These are phyloP conservation scores for Xanthoconium separans DNA, from an alignment of 1,284 basidiomycete species.

Conservation along the genomic window DNA sequence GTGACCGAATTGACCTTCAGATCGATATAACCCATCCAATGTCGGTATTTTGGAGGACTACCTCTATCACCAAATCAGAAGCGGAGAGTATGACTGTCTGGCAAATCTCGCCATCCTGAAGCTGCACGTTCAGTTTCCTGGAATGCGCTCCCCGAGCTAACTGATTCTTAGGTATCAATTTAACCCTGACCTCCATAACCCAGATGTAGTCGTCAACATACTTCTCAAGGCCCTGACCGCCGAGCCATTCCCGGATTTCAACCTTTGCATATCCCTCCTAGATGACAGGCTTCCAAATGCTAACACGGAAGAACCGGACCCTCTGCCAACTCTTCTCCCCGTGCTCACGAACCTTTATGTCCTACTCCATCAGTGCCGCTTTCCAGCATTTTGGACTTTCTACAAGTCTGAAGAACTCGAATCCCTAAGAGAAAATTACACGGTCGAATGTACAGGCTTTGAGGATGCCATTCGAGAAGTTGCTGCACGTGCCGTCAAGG, in stretches of 20 bases:
- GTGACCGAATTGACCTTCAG: conserved; percentile 40
- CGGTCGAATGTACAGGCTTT: conserved; percentile 78
- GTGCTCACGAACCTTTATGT: conserved; percentile 72
- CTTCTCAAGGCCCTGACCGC: conserved; percentile 88
- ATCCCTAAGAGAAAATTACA: conserved; percentile 79
- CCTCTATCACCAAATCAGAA: conserved; percentile 87
- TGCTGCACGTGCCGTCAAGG: conserved; percentile 73
- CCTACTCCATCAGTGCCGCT: conserved; percentile 84
- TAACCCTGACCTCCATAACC: conserved; percentile 91
- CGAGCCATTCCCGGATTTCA: conserved; percentile 87
- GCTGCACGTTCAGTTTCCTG: conserved; percentile 47
- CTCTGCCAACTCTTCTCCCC: conserved; percentile 73
- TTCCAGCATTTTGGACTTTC: conserved; percentile 84
- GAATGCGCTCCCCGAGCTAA: conserved; percentile 1
- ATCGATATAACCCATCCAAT: conserved; percentile 96
- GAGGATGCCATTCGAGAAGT: conserved; percentile 79
- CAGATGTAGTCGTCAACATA: conserved; percentile 91
- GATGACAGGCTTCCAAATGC: conserved; percentile 68
- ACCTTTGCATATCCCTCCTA: conserved; percentile 87
- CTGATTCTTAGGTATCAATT: conserved; percentile 82
- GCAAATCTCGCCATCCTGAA: conserved; percentile 91
- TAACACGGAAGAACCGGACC: conserved; percentile 77
- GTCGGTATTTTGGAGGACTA: conserved; percentile 93
- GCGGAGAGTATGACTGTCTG: conserved; percentile 89
- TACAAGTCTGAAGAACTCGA: conserved; percentile 70